Percentiles rank a stretch among this genome's conserved stretches.
Evolutionary conservation across 495 filamentous ascomycete species (phyloP).

Genomic region (Lichenothelia convexa): DNA sequence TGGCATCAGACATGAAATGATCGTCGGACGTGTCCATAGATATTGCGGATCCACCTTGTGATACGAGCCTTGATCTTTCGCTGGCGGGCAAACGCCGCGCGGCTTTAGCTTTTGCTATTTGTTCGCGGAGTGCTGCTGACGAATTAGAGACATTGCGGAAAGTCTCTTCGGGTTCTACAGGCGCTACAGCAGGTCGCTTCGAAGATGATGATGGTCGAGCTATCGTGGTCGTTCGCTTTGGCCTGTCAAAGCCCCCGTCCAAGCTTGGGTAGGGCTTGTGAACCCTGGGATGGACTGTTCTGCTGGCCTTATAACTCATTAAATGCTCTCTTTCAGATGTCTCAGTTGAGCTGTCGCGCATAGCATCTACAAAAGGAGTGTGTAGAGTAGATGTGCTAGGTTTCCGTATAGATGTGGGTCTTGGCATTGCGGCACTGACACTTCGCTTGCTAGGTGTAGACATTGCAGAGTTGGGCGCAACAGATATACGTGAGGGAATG

Average conservation of each 20-base stretch:
- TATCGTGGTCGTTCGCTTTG: constrained; percentile 7
- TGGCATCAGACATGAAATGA: constrained; percentile 28
- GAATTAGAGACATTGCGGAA: constrained; percentile 34
- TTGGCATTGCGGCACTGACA: constrained; percentile 13
- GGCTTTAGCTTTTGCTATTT: constrained; percentile 86
- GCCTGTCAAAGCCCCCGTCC: constrained; percentile 34
- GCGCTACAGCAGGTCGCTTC: constrained; percentile 9
- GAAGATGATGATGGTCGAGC: constrained; percentile 11
- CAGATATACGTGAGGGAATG: background rate
- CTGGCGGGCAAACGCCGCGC: constrained; percentile 45
- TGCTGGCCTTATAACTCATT: constrained; percentile 33
- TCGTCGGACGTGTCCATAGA: too few species aligned
- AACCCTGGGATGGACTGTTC: constrained; percentile 29
- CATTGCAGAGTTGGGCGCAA: constrained; percentile 7
- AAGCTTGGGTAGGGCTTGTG: constrained; percentile 37
- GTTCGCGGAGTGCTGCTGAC: constrained; percentile 67
- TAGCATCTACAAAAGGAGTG: too few species aligned
- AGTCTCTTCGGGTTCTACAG: background rate
- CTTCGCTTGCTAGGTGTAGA: constrained; percentile 12
- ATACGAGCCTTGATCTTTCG: too few species aligned
- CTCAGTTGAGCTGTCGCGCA: too few species aligned
- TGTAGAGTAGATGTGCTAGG: too few species aligned
- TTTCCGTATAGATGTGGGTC: too few species aligned
- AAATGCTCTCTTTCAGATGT: too few species aligned
- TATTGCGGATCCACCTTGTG: constrained; percentile 6